A percentile compares a stretch with the other conserved stretches of the same genome.
These are phyloP conservation scores for Hyphopichia buzzinii DNA, from an alignment of 1,139 yeast species.

Conservation along the genomic window DNA sequence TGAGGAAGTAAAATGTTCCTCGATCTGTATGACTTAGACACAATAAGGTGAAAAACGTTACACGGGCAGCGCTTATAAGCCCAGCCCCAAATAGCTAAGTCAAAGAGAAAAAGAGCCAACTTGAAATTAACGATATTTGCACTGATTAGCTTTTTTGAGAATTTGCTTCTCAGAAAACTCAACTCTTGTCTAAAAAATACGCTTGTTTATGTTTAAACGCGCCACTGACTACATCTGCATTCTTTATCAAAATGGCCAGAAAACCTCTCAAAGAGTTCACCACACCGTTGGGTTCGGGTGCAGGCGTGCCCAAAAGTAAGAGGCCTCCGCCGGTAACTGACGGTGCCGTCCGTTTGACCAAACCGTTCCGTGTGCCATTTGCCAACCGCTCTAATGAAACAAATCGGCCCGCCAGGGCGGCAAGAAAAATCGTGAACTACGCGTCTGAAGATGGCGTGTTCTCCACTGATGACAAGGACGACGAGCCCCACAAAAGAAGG, in stretches of 20 bases:
- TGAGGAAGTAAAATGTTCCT: no score
- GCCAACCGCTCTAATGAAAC: constrained; percentile 19
- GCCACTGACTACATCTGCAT: no score
- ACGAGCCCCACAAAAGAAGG: constrained; percentile 21
- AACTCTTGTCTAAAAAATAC: no score
- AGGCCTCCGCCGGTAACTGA: constrained; percentile 41
- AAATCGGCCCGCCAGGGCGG: constrained; percentile 23
- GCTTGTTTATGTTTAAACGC: no score
- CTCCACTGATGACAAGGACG: constrained; percentile 23
- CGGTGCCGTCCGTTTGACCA: constrained; percentile 32
- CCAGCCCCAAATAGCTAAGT: no score
- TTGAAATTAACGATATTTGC: no score
- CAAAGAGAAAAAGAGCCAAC: no score
- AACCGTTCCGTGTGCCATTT: constrained; percentile 46
- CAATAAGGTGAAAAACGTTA: no score
- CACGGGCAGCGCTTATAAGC: no score
- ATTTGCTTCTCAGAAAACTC: no score
- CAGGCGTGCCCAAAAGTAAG: constrained; percentile 42
- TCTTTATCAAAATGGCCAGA: constrained; percentile 33
- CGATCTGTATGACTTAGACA: no score
- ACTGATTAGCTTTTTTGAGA: no score
- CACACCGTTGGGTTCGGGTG: constrained; percentile 47
- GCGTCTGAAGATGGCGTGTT: constrained; percentile 18
- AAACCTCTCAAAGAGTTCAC: constrained; percentile 40
- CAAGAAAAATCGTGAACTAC: constrained; percentile 30